These are phyloP conservation scores for Teunomyces tritomae DNA, from an alignment of 805 yeast genomes.

Conservation along the genomic window DNA sequence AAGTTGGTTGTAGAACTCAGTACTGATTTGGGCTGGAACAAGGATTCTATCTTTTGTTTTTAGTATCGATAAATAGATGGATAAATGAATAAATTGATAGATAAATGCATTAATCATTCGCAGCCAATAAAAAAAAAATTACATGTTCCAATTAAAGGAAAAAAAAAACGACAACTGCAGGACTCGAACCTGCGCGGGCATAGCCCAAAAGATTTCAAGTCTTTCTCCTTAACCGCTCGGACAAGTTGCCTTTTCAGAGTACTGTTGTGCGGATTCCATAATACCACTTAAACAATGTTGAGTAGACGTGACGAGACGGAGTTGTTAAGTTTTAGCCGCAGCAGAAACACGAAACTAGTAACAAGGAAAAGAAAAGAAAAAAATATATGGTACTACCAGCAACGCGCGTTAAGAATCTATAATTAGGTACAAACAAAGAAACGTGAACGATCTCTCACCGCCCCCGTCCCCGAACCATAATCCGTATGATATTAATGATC, in stretches of 20 bases:
- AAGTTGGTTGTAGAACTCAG: conserved; percentile 48
- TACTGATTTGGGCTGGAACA: conserved; percentile 60
- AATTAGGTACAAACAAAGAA: too few species aligned
- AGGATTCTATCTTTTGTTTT: conserved; percentile 54
- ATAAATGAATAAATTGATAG: too few species aligned
- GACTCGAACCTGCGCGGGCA: conserved; percentile 18
- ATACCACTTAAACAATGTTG: background rate
- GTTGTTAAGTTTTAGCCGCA: too few species aligned
- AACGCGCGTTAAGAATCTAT: background rate
- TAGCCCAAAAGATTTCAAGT: conserved; percentile 17
- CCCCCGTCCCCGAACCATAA: too few species aligned
- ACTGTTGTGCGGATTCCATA: background rate
- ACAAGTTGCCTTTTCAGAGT: conserved; percentile 10
- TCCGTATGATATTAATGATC: too few species aligned
- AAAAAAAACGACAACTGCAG: conserved; percentile 15
- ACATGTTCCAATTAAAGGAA: background rate
- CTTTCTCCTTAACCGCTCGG: conserved; percentile 18
- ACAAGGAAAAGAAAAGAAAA: too few species aligned
- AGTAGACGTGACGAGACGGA: background rate
- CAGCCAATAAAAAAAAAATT: background rate
- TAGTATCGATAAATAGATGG: conserved; percentile 16
- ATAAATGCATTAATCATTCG: background rate
- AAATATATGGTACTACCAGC: background rate
- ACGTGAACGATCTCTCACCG: too few species aligned
- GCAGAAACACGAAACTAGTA: too few species aligned